Percentiles rank a stretch among this genome's conserved stretches.
phyloP scores from a whole-genome alignment of 2,329 filamentous ascomycete species.

The Phialophora chinensis region DNA sequence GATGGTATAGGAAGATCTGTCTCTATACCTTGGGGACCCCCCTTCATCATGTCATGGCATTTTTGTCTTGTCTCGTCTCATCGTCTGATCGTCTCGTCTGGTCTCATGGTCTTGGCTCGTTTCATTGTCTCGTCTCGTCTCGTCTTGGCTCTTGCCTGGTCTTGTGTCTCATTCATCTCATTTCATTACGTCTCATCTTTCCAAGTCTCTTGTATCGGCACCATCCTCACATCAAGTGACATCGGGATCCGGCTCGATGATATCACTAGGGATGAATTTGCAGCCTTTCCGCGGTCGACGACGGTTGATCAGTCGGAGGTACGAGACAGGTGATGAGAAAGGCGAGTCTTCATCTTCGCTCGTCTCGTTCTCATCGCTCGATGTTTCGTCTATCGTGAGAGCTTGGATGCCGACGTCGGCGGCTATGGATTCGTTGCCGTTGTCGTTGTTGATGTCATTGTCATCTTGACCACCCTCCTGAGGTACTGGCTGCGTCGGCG shows the following conservation, averaged over 20 bases:
- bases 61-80: no score
- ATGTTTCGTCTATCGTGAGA: neutral
- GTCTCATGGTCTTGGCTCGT: neutral
- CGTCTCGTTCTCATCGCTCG: neutral
- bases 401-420: neutral
- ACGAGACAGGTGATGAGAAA: conserved; percentile 9
- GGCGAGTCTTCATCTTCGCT: neutral
- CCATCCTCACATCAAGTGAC: neutral
- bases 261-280: conserved; percentile 2
- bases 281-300: neutral
- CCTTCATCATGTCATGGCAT: no score
- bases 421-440: neutral
- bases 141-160: neutral
- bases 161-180: neutral
- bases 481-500: neutral
- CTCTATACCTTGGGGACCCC: no score
- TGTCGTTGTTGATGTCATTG: neutral
- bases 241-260: conserved; percentile 16
- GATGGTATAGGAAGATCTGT: no score
- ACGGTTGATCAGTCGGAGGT: neutral
- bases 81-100: no score
- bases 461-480: neutral
- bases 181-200: neutral
- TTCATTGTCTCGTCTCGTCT: neutral
- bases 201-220: neutral